phyloP scores from a whole-genome alignment of 2,329 filamentous ascomycete species.

The Trichoderma arundinaceum region DNA sequence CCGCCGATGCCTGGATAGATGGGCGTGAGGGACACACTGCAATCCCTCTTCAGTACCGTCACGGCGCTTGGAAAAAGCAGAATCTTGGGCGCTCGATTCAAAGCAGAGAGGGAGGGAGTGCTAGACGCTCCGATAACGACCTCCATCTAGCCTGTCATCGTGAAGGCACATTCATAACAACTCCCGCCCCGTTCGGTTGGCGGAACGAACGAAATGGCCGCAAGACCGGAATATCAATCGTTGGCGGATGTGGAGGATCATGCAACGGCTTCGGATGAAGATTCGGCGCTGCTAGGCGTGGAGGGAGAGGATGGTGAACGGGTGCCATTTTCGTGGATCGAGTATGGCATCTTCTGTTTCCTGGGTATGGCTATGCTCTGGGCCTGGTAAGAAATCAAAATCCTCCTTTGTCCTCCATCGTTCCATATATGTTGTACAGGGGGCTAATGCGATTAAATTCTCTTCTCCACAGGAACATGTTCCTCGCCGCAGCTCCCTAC shows the following conservation, averaged over 20 bases:
- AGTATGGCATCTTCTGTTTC: slow-evolving; percentile 84
- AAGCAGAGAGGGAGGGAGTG: not conserved
- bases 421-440: not conserved
- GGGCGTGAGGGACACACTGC: slow-evolving; percentile 1
- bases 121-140: not conserved
- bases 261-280: slow-evolving; percentile 8
- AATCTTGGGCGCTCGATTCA: not conserved
- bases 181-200: not conserved
- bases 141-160: not conserved
- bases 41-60: not conserved
- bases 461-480: slow-evolving; percentile 80
- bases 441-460: not conserved
- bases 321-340: slow-evolving; percentile 77
- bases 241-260: slow-evolving; percentile 35
- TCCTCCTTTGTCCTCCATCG: not conserved
- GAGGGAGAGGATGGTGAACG: slow-evolving; percentile 46
- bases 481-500: slow-evolving; percentile 91
- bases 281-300: slow-evolving; percentile 21
- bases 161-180: not conserved
- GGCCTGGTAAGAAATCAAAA: slow-evolving; percentile 75
- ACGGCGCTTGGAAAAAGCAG: not conserved
- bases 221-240: slow-evolving; percentile 40
- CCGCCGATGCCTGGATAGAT: slow-evolving; percentile 9
- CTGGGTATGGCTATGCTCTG: slow-evolving; percentile 94
- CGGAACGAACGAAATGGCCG: slow-evolving; percentile 3